phyloP scores from a whole-genome alignment of 2,329 filamentous ascomycete species.

The Aureobasidium vineae region DNA sequence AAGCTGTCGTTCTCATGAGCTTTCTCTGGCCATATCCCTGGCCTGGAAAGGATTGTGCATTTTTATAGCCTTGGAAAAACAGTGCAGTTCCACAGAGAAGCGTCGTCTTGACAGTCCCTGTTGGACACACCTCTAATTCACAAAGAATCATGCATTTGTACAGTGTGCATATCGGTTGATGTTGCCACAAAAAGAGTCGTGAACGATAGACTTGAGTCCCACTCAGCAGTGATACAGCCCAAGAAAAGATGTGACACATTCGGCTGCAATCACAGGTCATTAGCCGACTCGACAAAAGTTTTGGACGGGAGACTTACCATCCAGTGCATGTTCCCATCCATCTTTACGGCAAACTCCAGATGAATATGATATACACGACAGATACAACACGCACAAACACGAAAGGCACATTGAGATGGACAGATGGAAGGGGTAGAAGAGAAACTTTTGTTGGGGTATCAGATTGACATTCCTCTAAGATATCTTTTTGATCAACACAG shows the following conservation, averaged over 20 bases:
- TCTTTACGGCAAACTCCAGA: neutral
- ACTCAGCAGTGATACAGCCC: neutral
- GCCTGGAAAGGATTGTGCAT: neutral
- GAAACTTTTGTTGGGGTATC: slow-evolving; percentile 26
- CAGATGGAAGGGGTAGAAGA: neutral
- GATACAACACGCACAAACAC: neutral
- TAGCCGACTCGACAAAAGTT: neutral
- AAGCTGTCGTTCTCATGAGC: neutral
- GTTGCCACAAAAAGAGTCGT: neutral
- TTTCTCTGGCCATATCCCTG: neutral
- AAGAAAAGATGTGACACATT: neutral
- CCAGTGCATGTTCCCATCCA: neutral
- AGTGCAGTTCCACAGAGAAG: neutral
- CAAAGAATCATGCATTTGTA: neutral
- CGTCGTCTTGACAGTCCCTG: neutral
- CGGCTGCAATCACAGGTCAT: neutral
- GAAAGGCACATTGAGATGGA: neutral
- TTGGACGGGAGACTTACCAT: neutral
- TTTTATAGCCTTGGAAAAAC: neutral
- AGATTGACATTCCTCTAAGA: slow-evolving; percentile 24
- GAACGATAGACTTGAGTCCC: neutral
- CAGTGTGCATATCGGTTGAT: neutral
- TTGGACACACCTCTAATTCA: neutral
- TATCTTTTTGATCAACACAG: slow-evolving; percentile 1
- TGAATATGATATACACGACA: neutral